Base-by-base conservation (phyloP, 225 moss, liverwort and hornwort species). In the Lunularia cruciata region DNA sequence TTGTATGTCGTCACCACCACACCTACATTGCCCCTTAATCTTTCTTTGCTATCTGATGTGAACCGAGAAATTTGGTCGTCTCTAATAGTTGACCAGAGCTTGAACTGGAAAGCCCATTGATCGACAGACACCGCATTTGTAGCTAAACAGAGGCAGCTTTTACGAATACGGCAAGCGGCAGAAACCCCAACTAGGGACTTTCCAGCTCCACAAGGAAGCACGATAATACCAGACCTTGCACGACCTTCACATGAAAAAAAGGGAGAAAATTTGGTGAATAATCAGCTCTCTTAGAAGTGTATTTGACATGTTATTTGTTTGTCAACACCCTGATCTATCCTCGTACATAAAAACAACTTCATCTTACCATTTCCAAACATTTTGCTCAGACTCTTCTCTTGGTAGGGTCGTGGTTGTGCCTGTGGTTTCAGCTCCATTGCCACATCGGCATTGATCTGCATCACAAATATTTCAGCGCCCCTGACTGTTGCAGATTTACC, bases 101-200 rank as follows among this genome's bases (percentile, higher is more conserved):
- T 99, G 81, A 99, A 93, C 79, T 99, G 93, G 70, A 93, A 93
- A 32, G 93, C 98, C 98, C 98, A 99, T 67, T 99, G 98, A 62
- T 99, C 93, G n/a, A 99, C 98, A 38, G 98, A 99, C 64, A 93
- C 93, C 5, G 93, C 93, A 75, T 99, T 99, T 18, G 98, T 98
- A 46, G 98, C 98, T 56, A 98, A 75, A 73, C 98, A 98, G 34
- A 98, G 78, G 48, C 91, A 93, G 70, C 98, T 98, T 72, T 93
- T 98, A 65, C 86, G 84, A 55, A 98, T 89, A 60, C 98, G 88
- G 68, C 98, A 98, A 47, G 98, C 98, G 69, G 98, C 98, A 67
- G 98, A 98, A 68, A 98, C 98, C 25, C 98, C 98, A n/a, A 98
- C 98, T 48, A 98, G 83, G 6, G 98, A 98, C 74, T 98, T 98